Base-by-base conservation (phyloP, 768 basidiomycete species). In the Panellus pusillus region DNA sequence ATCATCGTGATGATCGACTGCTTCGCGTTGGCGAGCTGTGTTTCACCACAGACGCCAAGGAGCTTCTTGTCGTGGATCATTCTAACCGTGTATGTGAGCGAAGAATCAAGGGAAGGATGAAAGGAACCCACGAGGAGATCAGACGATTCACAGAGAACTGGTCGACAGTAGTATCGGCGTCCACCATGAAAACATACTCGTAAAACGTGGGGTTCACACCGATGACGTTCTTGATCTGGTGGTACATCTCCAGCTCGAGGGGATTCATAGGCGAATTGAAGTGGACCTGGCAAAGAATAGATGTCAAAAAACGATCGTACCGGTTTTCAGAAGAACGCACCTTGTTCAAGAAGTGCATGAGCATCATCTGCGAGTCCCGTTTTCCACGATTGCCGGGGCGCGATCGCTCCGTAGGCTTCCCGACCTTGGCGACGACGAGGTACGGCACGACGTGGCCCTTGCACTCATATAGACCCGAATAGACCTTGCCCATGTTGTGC, bases 151-250 rank as follows among this genome's bases (percentile, higher is more conserved):
- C 75, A 2, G 93, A 92, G 60, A 87, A 74, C 19, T 91, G 87
- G 48, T 93, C 86, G 35, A 96, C 94, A 9, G 89, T 91, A 1
- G 97, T 99, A 79, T 97, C 93, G 58, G 94, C 93, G 71, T 97
- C 93, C 38, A 97, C 83, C 68, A 85, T 93, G 74, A 96, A 89
- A 56, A 94, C 61, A 64, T 95, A 98, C 72, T 98, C 97, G 72
- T 98, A 99, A 74, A 98, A 98, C 0, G 93, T 87, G 2, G 96
- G 97, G 71, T 99, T 97, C 65, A 99, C 93, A 70, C 97, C 97
- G 63, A 99, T 98, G 49, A 98, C 94, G 65, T 99, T 99, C 81
- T 98, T 93, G 79, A 98, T 94, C 71, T 99, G 97, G 68, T 98
- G 97, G 67, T 94, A 98, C 76, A 99, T 96, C 75, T 99, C 97